These are phyloP conservation scores for Pseudogymnoascus sp. DNA, from an alignment of 2,329 filamentous ascomycete species.

Conservation along the genomic window DNA sequence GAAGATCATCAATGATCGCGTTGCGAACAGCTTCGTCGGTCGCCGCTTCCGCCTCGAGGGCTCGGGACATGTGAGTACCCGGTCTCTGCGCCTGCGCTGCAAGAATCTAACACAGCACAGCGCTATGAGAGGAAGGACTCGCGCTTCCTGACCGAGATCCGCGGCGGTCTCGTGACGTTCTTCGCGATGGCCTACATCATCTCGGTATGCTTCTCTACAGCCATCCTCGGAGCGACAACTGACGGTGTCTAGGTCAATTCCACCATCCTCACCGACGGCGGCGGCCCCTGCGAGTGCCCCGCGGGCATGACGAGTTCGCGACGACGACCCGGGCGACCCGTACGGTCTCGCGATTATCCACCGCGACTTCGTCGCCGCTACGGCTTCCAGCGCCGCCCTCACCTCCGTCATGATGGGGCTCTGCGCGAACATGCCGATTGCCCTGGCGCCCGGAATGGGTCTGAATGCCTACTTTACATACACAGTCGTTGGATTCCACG, in stretches of 20 bases:
- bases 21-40: slow-evolving; percentile 61
- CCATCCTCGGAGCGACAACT: slow-evolving; percentile 37
- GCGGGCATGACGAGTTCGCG: slow-evolving; percentile 49
- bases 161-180: slow-evolving; percentile 71
- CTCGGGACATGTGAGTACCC: slow-evolving; percentile 67
- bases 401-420: slow-evolving; percentile 79
- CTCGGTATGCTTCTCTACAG: slow-evolving; percentile 32
- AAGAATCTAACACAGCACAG: slow-evolving; percentile 20
- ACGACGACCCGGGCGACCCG: slow-evolving; percentile 50
- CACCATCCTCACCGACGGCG: slow-evolving; percentile 51
- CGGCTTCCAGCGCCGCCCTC: slow-evolving; percentile 73
- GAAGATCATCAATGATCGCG: slow-evolving; percentile 44
- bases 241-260: slow-evolving; percentile 41
- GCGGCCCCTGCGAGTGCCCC: slow-evolving; percentile 71
- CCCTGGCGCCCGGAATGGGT: slow-evolving; percentile 69
- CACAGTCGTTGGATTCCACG: slow-evolving; percentile 67
- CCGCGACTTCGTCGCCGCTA: slow-evolving; percentile 74
- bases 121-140: slow-evolving; percentile 47
- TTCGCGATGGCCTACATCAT: slow-evolving; percentile 69
- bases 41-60: slow-evolving; percentile 75
- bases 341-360: slow-evolving; percentile 50
- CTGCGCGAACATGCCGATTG: slow-evolving; percentile 69
- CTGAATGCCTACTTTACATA: slow-evolving; percentile 85
- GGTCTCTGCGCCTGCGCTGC: neutral
- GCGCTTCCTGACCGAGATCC: slow-evolving; percentile 75